phyloP scores from a whole-genome alignment of 345 rosid species.

The Moricandia arvensis region DNA sequence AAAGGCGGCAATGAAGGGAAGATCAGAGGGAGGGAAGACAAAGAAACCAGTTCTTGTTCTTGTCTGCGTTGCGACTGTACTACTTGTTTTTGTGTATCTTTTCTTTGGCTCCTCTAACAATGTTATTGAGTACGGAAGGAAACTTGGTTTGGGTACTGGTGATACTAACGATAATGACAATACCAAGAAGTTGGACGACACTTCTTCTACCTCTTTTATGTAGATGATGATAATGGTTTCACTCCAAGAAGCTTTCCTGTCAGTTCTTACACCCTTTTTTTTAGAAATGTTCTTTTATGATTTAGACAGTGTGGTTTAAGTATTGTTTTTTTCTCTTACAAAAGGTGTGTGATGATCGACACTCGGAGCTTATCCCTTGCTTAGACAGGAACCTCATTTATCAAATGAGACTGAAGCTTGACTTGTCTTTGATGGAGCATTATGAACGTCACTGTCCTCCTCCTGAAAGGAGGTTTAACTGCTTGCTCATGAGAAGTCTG shows the following conservation, averaged over 20 bases:
- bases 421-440: constrained; percentile 94
- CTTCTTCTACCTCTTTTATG: too few relatives aligned
- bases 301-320: background rate
- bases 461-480: constrained; percentile 83
- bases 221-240: constrained; percentile 35
- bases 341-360: constrained; percentile 93
- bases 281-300: background rate
- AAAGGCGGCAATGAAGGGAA: constrained; percentile 63
- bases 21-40: constrained; percentile 77
- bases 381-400: constrained; percentile 84
- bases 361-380: constrained; percentile 96
- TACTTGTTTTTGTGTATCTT: constrained; percentile 67
- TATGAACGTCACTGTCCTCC: constrained; percentile 42
- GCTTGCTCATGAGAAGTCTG: constrained; percentile 96
- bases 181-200: constrained; percentile 47
- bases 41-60: constrained; percentile 64
- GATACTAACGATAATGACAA: constrained; percentile 48
- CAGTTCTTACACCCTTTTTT: constrained; percentile 24
- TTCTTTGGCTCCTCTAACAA: constrained; percentile 60
- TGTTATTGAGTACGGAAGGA: constrained; percentile 82
- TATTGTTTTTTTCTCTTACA: background rate
- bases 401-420: constrained; percentile 90
- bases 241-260: constrained; percentile 82
- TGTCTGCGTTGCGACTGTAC: constrained; percentile 47
- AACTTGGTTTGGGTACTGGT: constrained; percentile 59